phyloP scores from a whole-genome alignment of 768 basidiomycete genomes.

The Antrodiella citrinella region DNA sequence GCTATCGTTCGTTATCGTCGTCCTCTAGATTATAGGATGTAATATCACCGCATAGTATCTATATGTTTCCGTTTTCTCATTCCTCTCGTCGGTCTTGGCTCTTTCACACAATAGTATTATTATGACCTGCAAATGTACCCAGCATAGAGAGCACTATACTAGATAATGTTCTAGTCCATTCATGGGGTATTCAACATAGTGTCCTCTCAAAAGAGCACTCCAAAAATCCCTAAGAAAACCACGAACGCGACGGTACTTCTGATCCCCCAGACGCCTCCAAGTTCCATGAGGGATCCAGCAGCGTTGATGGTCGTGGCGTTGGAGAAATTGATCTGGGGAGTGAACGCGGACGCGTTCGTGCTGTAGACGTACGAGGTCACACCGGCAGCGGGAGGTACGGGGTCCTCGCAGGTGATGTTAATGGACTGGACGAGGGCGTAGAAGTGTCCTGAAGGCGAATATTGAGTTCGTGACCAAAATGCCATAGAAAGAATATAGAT shows the following conservation, averaged over 20 bases:
- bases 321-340: conserved; percentile 48
- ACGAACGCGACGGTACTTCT: background rate
- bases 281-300: conserved; percentile 15
- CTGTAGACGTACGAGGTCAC: conserved; percentile 61
- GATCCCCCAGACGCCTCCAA: conserved; percentile 4
- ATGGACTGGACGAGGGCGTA: conserved; percentile 57
- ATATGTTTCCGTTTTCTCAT: background rate
- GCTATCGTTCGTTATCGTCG: background rate
- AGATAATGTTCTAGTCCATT: background rate
- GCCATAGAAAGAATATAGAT: background rate
- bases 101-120: background rate
- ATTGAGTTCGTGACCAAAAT: background rate
- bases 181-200: background rate
- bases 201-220: background rate
- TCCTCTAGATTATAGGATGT: background rate
- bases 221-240: background rate
- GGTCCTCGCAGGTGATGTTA: conserved; percentile 54
- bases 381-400: conserved; percentile 31
- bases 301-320: conserved; percentile 51
- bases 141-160: background rate
- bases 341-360: conserved; percentile 41
- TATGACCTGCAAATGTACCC: background rate
- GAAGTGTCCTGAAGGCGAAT: conserved; percentile 47
- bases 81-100: background rate
- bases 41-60: background rate